These are phyloP conservation scores for Pulveroboletus ravenelii DNA, from an alignment of 768 basidiomycete genomes.

Conservation along the genomic window DNA sequence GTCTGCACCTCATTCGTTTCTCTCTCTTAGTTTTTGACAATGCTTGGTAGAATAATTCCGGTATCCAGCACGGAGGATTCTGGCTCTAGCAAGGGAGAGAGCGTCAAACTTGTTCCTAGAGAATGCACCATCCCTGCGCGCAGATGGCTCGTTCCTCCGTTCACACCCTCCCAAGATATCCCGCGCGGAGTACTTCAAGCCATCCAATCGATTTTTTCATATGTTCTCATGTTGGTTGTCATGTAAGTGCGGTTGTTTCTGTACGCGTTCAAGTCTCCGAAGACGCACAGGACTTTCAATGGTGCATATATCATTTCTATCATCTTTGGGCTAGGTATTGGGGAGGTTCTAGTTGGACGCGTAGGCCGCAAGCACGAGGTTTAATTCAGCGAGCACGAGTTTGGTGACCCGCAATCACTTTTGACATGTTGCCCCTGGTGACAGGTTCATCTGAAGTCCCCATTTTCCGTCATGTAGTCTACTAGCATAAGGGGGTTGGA, in stretches of 20 bases:
- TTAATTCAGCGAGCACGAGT: neutral
- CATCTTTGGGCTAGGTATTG: constrained; percentile 63
- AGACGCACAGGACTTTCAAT: constrained; percentile 69
- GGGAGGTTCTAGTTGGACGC: constrained; percentile 70
- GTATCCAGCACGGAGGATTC: neutral
- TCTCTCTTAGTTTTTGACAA: neutral
- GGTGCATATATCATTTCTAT: constrained; percentile 72
- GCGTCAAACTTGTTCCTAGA: neutral
- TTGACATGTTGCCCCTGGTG: neutral
- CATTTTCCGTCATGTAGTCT: neutral
- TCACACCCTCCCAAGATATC: constrained; percentile 62
- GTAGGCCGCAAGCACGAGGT: constrained; percentile 28
- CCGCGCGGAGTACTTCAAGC: constrained; percentile 64
- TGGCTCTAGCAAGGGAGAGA: constrained; percentile 1
- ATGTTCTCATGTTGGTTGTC: constrained; percentile 74
- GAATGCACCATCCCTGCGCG: constrained; percentile 6
- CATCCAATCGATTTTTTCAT: constrained; percentile 58
- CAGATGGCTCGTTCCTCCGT: constrained; percentile 46
- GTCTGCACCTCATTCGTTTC: constrained; percentile 33
- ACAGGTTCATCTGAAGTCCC: no score
- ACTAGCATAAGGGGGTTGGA: neutral
- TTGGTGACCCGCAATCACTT: no score
- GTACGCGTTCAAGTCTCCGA: neutral
- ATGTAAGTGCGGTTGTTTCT: constrained; percentile 48
- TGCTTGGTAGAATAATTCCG: constrained; percentile 8